Percentiles rank a stretch among this genome's conserved stretches.
phyloP scores from a whole-genome alignment of 768 basidiomycete species.

The Cantharellus cinnabarinus region DNA sequence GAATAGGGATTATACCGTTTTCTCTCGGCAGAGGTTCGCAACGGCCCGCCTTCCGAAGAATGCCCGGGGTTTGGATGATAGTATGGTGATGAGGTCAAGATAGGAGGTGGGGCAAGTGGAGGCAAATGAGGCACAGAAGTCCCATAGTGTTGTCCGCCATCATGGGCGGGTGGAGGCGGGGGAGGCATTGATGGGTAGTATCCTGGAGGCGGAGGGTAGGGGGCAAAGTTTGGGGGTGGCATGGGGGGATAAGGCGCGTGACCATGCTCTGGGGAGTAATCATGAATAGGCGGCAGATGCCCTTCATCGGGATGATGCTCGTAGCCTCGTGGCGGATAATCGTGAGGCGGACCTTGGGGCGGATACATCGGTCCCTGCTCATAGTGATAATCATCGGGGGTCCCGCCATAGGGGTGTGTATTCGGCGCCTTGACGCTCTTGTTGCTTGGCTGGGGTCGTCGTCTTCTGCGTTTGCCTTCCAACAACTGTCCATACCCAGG shows the following conservation, averaged over 20 bases:
- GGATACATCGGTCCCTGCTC: neutral
- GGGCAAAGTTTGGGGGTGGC: neutral
- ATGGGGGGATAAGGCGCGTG: neutral
- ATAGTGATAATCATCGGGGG: neutral
- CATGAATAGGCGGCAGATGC: neutral
- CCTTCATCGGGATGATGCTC: neutral
- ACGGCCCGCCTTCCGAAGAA: too few species aligned
- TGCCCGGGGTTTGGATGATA: neutral
- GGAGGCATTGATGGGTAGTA: constrained; percentile 45
- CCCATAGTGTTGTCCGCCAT: neutral
- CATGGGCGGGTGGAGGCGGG: constrained; percentile 2
- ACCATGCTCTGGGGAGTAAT: neutral
- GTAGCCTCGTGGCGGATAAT: neutral
- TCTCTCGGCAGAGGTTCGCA: too few species aligned
- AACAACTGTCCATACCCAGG: constrained; percentile 74
- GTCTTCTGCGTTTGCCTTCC: neutral
- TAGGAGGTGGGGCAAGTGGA: neutral
- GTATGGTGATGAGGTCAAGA: constrained; percentile 14
- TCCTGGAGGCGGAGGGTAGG: neutral
- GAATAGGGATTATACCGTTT: too few species aligned
- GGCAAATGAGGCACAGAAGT: neutral
- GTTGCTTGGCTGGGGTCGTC: neutral
- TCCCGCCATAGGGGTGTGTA: neutral
- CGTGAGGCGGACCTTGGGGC: neutral
- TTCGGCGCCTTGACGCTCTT: neutral